phyloP scores from a whole-genome alignment of 2,329 filamentous ascomycete species.

The Colletotrichum sp. region DNA sequence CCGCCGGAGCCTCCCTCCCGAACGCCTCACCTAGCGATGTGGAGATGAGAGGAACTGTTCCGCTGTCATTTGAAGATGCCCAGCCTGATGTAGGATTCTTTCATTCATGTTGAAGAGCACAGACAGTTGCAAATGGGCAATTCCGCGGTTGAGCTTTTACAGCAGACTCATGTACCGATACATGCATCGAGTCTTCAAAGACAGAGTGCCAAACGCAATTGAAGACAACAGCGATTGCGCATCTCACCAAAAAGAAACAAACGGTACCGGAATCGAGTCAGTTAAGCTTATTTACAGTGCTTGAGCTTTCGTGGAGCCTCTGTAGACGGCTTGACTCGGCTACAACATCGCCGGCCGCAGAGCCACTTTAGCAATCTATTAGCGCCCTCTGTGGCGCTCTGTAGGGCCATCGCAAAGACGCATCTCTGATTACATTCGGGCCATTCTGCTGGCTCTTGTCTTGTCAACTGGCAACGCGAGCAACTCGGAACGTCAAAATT shows the following conservation, averaged over 20 bases:
- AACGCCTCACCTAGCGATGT: not conserved
- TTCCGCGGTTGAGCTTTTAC: not conserved
- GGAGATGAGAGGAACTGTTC: not conserved
- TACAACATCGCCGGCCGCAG: not conserved
- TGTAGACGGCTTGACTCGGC: not conserved
- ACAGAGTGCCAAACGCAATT: not conserved
- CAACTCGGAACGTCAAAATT: not conserved
- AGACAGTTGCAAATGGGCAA: not conserved
- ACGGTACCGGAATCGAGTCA: not conserved
- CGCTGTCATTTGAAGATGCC: not conserved
- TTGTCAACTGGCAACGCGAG: not conserved
- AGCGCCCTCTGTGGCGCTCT: not conserved
- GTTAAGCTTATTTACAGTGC: not conserved
- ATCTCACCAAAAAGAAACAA: not conserved
- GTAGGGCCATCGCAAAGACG: not conserved
- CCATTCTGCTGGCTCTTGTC: not conserved
- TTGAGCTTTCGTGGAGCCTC: not conserved
- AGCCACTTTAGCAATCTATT: not conserved
- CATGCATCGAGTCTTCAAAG: fast-evolving
- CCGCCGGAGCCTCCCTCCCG: not conserved
- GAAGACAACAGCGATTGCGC: no score
- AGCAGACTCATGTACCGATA: not conserved
- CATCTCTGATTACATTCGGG: not conserved
- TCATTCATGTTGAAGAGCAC: not conserved
- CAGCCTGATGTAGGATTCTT: not conserved